These are phyloP conservation scores for Lepidium campestre DNA, from an alignment of 441 rosid species.

Conservation along the genomic window DNA sequence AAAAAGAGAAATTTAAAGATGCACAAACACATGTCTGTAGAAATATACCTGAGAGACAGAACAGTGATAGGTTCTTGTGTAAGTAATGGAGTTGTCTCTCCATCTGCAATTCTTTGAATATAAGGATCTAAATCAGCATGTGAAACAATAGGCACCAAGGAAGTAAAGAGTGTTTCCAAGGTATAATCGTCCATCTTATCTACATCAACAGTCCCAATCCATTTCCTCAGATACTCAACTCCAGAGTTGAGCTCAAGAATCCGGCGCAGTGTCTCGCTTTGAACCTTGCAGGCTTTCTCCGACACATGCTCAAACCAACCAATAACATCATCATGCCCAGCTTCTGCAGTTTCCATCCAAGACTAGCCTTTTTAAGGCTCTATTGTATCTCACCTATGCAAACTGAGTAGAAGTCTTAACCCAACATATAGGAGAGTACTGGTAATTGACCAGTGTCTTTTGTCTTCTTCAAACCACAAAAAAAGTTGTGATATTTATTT, in stretches of 20 bases:
- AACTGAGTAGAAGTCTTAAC: neutral
- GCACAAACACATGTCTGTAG: neutral
- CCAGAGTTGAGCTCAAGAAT: constrained; percentile 56
- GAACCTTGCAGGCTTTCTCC: constrained; percentile 45
- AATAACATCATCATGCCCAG: constrained; percentile 38
- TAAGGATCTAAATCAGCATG: constrained; percentile 83
- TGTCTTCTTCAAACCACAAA: constrained; percentile 1
- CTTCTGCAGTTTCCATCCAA: constrained; percentile 36
- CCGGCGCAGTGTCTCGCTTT: constrained; percentile 60
- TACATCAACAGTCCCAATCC: constrained; percentile 46
- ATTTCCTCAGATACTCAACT: constrained; percentile 58
- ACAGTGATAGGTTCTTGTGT: constrained; percentile 60
- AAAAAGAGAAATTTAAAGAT: constrained; percentile 1
- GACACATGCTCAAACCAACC: constrained; percentile 62
- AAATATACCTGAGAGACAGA: constrained; percentile 69
- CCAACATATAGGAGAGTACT: constrained; percentile 13
- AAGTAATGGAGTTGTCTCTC: constrained; percentile 64
- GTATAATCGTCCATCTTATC: constrained; percentile 45
- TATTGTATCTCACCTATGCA: neutral
- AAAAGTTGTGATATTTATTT: neutral
- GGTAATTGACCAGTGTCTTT: constrained; percentile 16
- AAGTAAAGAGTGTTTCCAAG: constrained; percentile 58
- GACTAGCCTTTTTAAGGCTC: neutral
- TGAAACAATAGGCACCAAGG: constrained; percentile 68
- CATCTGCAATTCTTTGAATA: constrained; percentile 74